Evolutionary conservation across 768 basidiomycete species (phyloP).

Genomic region (Infundibulicybe gibba): DNA sequence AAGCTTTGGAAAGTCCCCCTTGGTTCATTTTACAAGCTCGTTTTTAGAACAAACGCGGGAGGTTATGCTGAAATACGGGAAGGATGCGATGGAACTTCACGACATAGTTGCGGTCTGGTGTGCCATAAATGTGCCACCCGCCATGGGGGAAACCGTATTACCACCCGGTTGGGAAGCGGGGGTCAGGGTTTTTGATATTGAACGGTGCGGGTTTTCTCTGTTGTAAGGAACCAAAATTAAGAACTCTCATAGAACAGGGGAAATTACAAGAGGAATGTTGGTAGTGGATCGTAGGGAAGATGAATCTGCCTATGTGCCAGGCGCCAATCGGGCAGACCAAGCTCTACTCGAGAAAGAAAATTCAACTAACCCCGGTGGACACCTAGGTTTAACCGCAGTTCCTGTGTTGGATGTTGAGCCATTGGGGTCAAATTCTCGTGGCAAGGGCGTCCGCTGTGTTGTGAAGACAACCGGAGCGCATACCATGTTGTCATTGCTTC

Average conservation of each 20-base stretch:
- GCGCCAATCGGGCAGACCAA: slow-evolving; percentile 63
- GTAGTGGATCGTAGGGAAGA: slow-evolving; percentile 78
- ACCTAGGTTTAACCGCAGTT: slow-evolving; percentile 47
- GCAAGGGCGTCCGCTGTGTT: slow-evolving; percentile 39
- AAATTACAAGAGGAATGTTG: slow-evolving; percentile 84
- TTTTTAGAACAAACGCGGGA: slow-evolving; percentile 73
- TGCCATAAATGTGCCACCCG: slow-evolving; percentile 68
- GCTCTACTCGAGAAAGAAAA: slow-evolving; percentile 35
- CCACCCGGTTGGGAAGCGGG: slow-evolving; percentile 54
- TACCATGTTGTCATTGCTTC: slow-evolving; percentile 41
- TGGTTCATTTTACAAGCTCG: slow-evolving; percentile 76
- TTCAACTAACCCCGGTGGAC: slow-evolving; percentile 18
- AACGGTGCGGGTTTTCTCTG: slow-evolving; percentile 42
- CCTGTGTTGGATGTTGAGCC: slow-evolving; percentile 54
- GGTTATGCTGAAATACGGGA: slow-evolving; percentile 76
- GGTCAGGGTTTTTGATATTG: slow-evolving; percentile 60
- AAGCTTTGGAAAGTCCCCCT: slow-evolving; percentile 44
- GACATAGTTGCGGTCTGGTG: slow-evolving; percentile 91
- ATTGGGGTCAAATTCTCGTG: slow-evolving; percentile 7
- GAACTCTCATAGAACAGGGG: slow-evolving; percentile 50
- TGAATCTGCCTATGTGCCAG: slow-evolving; percentile 58
- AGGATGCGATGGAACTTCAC: slow-evolving; percentile 87
- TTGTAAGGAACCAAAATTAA: neutral
- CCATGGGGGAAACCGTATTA: slow-evolving; percentile 19
- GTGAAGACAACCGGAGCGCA: slow-evolving; percentile 63